Evolutionary conservation across 2,329 filamentous ascomycete genomes (phyloP).

Genomic region (Diaporthe velutina): DNA sequence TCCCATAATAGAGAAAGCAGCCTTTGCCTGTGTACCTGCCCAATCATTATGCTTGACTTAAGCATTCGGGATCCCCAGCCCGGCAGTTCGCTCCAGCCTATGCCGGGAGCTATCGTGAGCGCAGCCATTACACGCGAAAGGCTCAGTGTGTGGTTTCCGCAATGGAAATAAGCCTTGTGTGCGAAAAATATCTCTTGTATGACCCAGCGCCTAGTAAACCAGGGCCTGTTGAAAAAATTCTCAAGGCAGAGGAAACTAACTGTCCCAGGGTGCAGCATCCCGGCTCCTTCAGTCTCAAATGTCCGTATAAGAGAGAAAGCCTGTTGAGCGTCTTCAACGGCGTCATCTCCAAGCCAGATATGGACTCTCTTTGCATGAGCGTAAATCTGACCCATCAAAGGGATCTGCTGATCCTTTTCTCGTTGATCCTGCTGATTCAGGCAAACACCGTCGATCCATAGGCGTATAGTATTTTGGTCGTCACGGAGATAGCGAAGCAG

Average conservation of each 20-base stretch:
- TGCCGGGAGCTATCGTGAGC: not conserved
- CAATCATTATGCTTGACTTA: not conserved
- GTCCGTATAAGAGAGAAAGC: not conserved
- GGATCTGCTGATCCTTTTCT: not conserved
- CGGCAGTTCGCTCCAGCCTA: not conserved
- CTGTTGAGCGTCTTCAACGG: not conserved
- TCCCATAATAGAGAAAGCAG: not conserved
- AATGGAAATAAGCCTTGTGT: not conserved
- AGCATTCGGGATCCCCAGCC: not conserved
- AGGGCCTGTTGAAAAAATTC: not conserved
- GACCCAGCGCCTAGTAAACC: not conserved
- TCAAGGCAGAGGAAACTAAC: not conserved
- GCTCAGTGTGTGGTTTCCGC: not conserved
- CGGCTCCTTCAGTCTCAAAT: rapidly evolving
- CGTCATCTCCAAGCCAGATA: not conserved
- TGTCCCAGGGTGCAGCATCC: not conserved
- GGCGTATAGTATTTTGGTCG: too few relatives aligned
- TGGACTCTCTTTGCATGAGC: not conserved
- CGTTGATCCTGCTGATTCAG: not conserved
- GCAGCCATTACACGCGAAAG: not conserved
- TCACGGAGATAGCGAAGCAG: not conserved
- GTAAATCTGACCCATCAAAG: slow-evolving; percentile 9
- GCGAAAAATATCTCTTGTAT: not conserved
- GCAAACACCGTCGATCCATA: not conserved
- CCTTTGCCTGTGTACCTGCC: not conserved